Base-by-base conservation (phyloP, 148 eudicot genomes). In the Fagopyrum esculentum region DNA sequence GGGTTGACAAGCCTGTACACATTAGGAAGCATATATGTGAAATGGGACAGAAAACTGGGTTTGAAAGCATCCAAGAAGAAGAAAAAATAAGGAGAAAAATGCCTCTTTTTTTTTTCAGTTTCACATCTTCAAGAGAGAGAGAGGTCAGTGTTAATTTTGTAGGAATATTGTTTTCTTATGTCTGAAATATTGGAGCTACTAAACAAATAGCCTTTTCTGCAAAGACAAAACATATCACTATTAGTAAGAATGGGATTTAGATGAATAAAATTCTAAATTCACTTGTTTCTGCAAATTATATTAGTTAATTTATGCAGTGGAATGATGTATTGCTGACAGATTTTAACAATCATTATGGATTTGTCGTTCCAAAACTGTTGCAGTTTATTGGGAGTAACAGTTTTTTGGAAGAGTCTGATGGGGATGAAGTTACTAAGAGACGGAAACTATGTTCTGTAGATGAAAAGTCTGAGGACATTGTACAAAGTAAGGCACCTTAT, bases 401-500 rank as follows among this genome's bases (percentile, higher is more conserved):
- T 78, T 74, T 61, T 74, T 78, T 73, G 54, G 76, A 71, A 48
- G 83, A 17, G 48, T 70, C 81, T 54, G 84, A 82, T 77, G 80
- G 74, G 49, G 44, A 76, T 44, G 78, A 71, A 78, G 78, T 64
- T 72, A 73, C 81, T 35, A 91, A 91, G 78, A 85, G 84, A 84
- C 81, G 93, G 74, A 91, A 91, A 70, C 48, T 79, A 69, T 78
- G 76, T 68, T 45, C 59, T 45, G 85, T 11, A 30, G 83, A 83
- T 75, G 87, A 57, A 76, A 81, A 82, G 69, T 61, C 81, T 17
- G 56, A 80, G 40, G 45, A 44, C 47, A 40, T 69, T 63, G 16
- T 50, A 3, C 64, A 77, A 45, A 59, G 84, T 77, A 83, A 71
- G 78, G 8, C 40, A 17, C 9, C 69, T 26, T 61, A 10, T 61